Conservation (phyloP, 768 basidiomycete species). For the Mycena latifolia region DNA sequence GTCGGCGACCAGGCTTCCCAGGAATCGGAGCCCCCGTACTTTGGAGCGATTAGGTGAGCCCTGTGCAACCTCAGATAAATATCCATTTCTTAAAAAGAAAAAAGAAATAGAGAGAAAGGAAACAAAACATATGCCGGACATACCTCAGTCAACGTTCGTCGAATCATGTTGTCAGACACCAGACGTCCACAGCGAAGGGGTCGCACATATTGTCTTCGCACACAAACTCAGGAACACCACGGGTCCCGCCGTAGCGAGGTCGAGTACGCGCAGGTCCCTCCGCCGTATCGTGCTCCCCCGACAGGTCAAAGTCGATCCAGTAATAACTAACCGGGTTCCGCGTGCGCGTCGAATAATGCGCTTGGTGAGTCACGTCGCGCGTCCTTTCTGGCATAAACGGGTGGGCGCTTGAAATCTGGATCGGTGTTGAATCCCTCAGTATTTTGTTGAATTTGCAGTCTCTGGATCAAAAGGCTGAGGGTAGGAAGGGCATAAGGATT, state of each 20-base stretch:
- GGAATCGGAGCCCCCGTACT: too few relatives aligned
- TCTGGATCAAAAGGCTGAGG: not conserved
- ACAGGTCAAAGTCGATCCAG: constrained; percentile 14
- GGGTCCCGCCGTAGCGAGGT: constrained; percentile 7
- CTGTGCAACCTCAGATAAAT: too few relatives aligned
- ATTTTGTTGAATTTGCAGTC: constrained; percentile 13
- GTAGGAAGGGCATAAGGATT: not conserved
- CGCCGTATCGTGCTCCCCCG: constrained; percentile 4
- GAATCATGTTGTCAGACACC: constrained; percentile 7
- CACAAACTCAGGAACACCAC: not conserved
- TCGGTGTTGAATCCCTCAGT: not conserved
- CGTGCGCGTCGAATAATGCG: too few relatives aligned
- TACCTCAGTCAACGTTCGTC: not conserved
- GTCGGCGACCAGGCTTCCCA: not conserved
- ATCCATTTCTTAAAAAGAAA: too few relatives aligned
- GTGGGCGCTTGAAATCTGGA: too few relatives aligned
- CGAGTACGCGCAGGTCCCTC: not conserved
- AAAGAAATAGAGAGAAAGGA: too few relatives aligned
- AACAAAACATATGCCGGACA: not conserved
- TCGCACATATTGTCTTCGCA: not conserved
- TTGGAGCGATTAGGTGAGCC: too few relatives aligned
- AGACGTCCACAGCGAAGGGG: constrained; percentile 15
- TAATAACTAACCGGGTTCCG: too few relatives aligned
- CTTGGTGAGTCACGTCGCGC: too few relatives aligned
- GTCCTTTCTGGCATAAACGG: too few relatives aligned